These are phyloP conservation scores for Sugiyamaella boreocaroliniensis DNA, from an alignment of 805 yeast genomes.

Conservation along the genomic window DNA sequence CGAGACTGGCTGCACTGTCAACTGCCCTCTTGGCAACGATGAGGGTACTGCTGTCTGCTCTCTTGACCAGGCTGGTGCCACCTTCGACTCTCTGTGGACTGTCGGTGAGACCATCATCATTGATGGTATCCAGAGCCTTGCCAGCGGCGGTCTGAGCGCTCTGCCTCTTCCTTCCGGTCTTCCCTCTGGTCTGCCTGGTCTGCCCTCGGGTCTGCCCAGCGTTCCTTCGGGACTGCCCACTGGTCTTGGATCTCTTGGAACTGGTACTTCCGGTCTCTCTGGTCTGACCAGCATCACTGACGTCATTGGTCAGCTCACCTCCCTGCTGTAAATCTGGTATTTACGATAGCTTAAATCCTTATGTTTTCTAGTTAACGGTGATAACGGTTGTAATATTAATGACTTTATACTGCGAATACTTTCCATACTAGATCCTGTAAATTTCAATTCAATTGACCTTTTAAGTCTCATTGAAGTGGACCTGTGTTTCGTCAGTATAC, in stretches of 20 bases:
- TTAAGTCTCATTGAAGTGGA: too few species aligned
- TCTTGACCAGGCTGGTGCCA: slow-evolving; percentile 6
- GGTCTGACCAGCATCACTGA: slow-evolving; percentile 1
- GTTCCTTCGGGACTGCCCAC: slow-evolving; percentile 3
- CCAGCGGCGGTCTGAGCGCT: neutral
- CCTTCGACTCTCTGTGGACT: slow-evolving; percentile 8
- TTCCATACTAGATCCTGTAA: too few species aligned
- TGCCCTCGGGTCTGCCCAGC: neutral
- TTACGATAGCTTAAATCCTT: neutral
- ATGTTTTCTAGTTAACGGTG: neutral
- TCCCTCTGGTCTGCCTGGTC: slow-evolving; percentile 5
- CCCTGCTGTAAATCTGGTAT: neutral
- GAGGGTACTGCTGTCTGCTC: slow-evolving; percentile 7
- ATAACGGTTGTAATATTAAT: slow-evolving; percentile 15
- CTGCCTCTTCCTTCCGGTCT: slow-evolving; percentile 3
- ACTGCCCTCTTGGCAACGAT: slow-evolving; percentile 2
- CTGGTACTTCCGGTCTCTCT: neutral
- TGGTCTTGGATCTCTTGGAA: neutral
- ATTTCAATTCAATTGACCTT: too few species aligned
- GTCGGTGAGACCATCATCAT: slow-evolving; percentile 10
- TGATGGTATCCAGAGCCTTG: slow-evolving; percentile 1
- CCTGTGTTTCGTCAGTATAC: too few species aligned
- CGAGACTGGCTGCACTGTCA: slow-evolving; percentile 12
- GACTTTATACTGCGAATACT: too few species aligned
- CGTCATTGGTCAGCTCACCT: slow-evolving; percentile 3